Conservation (phyloP, 108 stramenopile genomes). For the Craspedostauros australis region DNA sequence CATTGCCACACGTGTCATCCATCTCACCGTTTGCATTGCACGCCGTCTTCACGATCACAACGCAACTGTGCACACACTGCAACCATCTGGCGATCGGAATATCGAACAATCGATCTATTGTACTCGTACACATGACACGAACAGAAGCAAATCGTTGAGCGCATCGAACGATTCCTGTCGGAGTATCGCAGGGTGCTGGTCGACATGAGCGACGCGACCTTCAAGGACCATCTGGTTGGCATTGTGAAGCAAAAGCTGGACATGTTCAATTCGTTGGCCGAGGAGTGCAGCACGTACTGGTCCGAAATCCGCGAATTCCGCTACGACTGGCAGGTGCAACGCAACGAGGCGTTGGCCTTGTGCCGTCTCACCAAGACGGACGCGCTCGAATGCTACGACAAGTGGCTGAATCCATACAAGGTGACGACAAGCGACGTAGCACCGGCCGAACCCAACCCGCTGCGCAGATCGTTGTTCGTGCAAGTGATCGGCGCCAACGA, state of each 20-base stretch:
- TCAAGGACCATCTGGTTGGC: constrained; percentile 60
- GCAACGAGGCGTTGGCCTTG: constrained; percentile 60
- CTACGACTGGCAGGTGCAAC: constrained; percentile 54
- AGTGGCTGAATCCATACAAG: constrained; percentile 58
- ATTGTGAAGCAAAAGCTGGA: constrained; percentile 76
- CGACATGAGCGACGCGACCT: constrained; percentile 46
- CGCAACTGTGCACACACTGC: too few relatives aligned
- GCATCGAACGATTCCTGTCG: constrained; percentile 66
- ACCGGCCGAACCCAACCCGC: too few relatives aligned
- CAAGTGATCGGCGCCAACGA: constrained; percentile 70
- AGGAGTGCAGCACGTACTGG: constrained; percentile 58
- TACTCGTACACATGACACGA: background rate
- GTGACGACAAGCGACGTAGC: constrained; percentile 35
- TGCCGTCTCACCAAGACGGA: constrained; percentile 49
- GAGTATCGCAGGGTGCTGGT: constrained; percentile 46
- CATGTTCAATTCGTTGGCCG: constrained; percentile 69
- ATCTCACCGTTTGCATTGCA: too few relatives aligned
- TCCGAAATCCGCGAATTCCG: constrained; percentile 61
- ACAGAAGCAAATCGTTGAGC: constrained; percentile 37
- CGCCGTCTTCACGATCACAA: too few relatives aligned
- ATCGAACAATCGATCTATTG: background rate
- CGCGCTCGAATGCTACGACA: constrained; percentile 59
- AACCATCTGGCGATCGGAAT: too few relatives aligned
- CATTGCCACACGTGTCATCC: too few relatives aligned
- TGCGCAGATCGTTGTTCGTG: constrained; percentile 24